Evolutionary conservation across 345 rosid genomes (phyloP).

Genomic region (Stellera chamaejasme): DNA sequence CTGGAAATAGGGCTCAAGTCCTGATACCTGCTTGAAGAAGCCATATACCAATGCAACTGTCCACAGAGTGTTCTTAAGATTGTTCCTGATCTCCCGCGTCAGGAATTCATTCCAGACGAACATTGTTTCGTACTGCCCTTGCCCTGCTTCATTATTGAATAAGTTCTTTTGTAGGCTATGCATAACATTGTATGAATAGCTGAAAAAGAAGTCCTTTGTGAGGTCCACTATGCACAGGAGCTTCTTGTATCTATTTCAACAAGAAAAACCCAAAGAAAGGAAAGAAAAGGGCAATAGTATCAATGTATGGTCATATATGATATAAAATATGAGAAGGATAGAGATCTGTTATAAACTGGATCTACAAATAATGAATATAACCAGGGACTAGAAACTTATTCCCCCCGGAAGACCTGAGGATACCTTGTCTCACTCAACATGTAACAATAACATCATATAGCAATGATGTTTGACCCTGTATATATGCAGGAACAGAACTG

Average conservation of each 20-base stretch:
- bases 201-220: constrained; percentile 93
- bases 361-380: constrained; percentile 13
- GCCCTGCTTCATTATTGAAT: constrained; percentile 31
- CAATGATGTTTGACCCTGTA: constrained; percentile 60
- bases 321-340: constrained; percentile 6
- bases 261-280: constrained; percentile 20
- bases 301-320: constrained; percentile 21
- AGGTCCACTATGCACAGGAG: constrained; percentile 90
- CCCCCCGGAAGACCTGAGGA: constrained; percentile 45
- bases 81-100: constrained; percentile 60
- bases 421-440: constrained; percentile 60
- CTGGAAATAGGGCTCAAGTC: background rate
- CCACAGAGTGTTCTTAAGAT: constrained; percentile 67
- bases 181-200: constrained; percentile 87
- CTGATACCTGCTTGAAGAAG: constrained; percentile 86
- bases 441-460: constrained; percentile 46
- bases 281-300: constrained; percentile 20
- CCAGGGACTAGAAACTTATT: constrained; percentile 15
- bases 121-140: constrained; percentile 60
- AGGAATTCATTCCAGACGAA: constrained; percentile 95
- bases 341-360: constrained; percentile 15
- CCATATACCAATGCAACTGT: constrained; percentile 93
- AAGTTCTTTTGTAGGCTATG: constrained; percentile 83
- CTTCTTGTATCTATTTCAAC: constrained; percentile 84
- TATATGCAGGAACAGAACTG: constrained; percentile 45